A percentile compares a stretch with the other conserved stretches of the same genome.
phyloP scores from a whole-genome alignment of 1,284 basidiomycete genomes.

The Ustanciosporium gigantosporum region DNA sequence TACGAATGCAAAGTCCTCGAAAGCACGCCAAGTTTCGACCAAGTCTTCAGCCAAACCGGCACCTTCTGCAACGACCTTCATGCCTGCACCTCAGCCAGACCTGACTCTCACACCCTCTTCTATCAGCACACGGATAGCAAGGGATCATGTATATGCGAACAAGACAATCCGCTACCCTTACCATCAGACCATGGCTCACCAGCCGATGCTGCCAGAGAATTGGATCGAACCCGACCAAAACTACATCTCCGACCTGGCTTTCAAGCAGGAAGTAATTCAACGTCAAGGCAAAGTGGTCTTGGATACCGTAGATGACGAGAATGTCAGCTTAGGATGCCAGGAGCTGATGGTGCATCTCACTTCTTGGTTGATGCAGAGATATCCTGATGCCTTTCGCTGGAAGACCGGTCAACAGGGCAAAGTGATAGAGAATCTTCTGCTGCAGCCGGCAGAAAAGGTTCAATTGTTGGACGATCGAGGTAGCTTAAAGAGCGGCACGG shows the following conservation, averaged over 20 bases:
- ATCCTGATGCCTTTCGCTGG: constrained; percentile 62
- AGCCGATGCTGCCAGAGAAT: constrained; percentile 63
- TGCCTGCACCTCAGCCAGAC: too few species aligned
- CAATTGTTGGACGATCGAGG: too few species aligned
- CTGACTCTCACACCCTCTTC: too few species aligned
- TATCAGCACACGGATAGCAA: background rate
- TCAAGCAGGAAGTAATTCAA: constrained; percentile 62
- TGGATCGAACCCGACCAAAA: constrained; percentile 65
- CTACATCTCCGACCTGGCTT: constrained; percentile 62
- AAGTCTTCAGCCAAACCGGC: too few species aligned
- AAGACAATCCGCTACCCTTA: constrained; percentile 38
- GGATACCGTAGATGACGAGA: constrained; percentile 61
- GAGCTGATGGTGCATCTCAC: constrained; percentile 62
- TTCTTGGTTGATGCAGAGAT: constrained; percentile 63
- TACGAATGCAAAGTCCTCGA: too few species aligned
- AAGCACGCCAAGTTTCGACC: too few species aligned
- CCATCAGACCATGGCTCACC: constrained; percentile 58
- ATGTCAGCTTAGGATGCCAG: constrained; percentile 62
- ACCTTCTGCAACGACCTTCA: too few species aligned
- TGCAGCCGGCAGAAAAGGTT: too few species aligned
- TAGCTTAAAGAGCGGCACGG: too few species aligned
- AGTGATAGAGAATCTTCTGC: too few species aligned
- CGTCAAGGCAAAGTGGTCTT: constrained; percentile 62
- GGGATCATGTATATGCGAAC: constrained; percentile 45
- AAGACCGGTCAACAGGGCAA: too few species aligned